Percentiles rank a stretch among this genome's conserved stretches.
Evolutionary conservation across 306 rosid genomes (phyloP).

Genomic region (Geum urbanum): DNA sequence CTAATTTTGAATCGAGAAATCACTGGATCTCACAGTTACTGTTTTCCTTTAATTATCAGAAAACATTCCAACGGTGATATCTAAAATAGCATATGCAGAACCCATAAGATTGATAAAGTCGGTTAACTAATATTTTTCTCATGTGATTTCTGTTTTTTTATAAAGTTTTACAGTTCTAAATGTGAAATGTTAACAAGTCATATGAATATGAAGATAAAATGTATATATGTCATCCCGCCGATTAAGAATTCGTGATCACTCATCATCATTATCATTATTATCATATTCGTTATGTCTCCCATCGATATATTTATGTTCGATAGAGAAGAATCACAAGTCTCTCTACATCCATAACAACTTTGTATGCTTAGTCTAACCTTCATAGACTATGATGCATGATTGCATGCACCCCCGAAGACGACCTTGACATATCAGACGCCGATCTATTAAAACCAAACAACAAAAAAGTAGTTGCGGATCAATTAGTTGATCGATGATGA

Average conservation of each 20-base stretch:
- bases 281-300: no score
- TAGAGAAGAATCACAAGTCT: background rate
- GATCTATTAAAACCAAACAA: background rate
- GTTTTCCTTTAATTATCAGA: background rate
- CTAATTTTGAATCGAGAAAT: background rate
- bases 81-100: background rate
- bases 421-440: background rate
- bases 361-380: background rate
- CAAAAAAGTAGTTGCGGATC: background rate
- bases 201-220: no score
- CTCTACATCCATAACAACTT: background rate
- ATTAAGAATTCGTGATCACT: background rate
- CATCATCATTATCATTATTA: background rate
- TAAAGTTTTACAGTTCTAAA: no score
- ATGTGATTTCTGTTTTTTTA: background rate
- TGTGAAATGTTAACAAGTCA: no score
- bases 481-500: slow-evolving; percentile 2
- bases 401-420: background rate
- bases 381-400: background rate
- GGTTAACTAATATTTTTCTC: background rate
- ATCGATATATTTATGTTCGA: background rate
- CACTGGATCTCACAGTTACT: background rate
- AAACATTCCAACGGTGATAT: background rate
- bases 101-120: background rate
- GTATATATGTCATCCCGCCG: no score